phyloP scores from a whole-genome alignment of 1,284 basidiomycete species.

The Meripilus lineatus region DNA sequence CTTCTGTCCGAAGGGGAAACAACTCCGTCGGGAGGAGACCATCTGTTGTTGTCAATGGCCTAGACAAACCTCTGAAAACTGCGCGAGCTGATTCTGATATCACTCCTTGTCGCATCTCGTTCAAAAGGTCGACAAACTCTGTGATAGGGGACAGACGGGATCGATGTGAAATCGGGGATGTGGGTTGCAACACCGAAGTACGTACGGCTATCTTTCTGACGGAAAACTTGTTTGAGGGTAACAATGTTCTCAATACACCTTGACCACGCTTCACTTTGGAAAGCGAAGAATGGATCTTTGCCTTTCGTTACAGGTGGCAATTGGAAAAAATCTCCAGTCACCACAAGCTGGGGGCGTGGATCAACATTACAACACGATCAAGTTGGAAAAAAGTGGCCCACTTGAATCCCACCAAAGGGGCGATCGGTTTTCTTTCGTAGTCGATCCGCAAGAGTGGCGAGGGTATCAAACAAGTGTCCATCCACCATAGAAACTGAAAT shows the following conservation, averaged over 20 bases:
- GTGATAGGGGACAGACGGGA: background rate
- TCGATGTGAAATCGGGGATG: background rate
- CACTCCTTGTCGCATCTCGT: slow-evolving; percentile 82
- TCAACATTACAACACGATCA: background rate
- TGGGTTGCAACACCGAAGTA: slow-evolving; percentile 3
- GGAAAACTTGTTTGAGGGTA: slow-evolving; percentile 88
- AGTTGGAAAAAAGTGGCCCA: slow-evolving; percentile 22
- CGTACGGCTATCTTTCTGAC: slow-evolving; percentile 51
- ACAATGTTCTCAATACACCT: slow-evolving; percentile 73
- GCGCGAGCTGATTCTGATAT: slow-evolving; percentile 37
- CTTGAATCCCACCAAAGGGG: slow-evolving; percentile 97
- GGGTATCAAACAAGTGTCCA: slow-evolving; percentile 87
- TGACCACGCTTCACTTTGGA: slow-evolving; percentile 87
- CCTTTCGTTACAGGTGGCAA: slow-evolving; percentile 81
- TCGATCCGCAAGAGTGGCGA: slow-evolving; percentile 36
- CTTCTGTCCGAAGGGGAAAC: slow-evolving; percentile 63
- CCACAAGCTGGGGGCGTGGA: slow-evolving; percentile 52
- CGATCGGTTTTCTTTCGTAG: slow-evolving; percentile 49
- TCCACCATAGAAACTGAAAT: slow-evolving; percentile 94
- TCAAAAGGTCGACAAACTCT: slow-evolving; percentile 89
- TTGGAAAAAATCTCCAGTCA: slow-evolving; percentile 97
- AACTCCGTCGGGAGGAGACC: slow-evolving; percentile 55
- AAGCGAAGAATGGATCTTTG: slow-evolving; percentile 63
- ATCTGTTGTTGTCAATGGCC: slow-evolving; percentile 34
- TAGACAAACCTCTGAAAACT: slow-evolving; percentile 42